Percentiles rank a stretch among this genome's conserved stretches.
phyloP scores from a whole-genome alignment of 2,329 filamentous ascomycete genomes.

The Ploettnerulaceae sp. region DNA sequence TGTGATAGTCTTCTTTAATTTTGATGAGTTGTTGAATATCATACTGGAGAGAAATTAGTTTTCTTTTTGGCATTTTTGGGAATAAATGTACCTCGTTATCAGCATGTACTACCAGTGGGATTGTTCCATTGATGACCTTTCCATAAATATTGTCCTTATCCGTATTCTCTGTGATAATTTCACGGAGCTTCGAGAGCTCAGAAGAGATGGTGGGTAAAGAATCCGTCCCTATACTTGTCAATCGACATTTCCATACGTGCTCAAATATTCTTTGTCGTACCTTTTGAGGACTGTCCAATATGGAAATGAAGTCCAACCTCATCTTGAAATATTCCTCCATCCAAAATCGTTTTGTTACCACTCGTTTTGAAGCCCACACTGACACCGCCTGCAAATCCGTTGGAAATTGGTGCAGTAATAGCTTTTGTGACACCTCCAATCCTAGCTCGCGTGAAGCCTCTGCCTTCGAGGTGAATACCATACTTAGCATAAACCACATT shows the following conservation, averaged over 20 bases:
- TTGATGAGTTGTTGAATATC: slow-evolving; percentile 40
- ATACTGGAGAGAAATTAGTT: slow-evolving; percentile 25
- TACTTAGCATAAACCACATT: slow-evolving; percentile 39
- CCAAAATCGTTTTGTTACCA: slow-evolving; percentile 35
- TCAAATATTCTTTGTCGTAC: slow-evolving; percentile 20
- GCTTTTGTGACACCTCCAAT: slow-evolving; percentile 42
- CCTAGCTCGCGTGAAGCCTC: slow-evolving; percentile 38
- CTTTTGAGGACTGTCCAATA: slow-evolving; percentile 36
- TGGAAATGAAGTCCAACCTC: slow-evolving; percentile 41
- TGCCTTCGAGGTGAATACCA: slow-evolving; percentile 39
- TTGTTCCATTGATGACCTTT: slow-evolving; percentile 35
- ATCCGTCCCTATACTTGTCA: slow-evolving; percentile 20
- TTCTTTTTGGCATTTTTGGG: background rate
- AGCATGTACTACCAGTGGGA: slow-evolving; percentile 40
- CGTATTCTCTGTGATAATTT: slow-evolving; percentile 35
- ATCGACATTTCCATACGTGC: slow-evolving; percentile 1
- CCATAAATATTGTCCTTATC: slow-evolving; percentile 38
- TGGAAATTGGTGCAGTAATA: slow-evolving; percentile 37
- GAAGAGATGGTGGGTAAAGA: slow-evolving; percentile 32
- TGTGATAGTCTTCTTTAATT: slow-evolving; percentile 36
- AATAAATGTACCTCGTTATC: slow-evolving; percentile 35
- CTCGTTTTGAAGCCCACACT: slow-evolving; percentile 40
- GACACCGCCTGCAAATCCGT: slow-evolving; percentile 38
- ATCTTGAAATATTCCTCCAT: slow-evolving; percentile 40
- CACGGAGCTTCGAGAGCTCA: slow-evolving; percentile 34